phyloP scores from a whole-genome alignment of 805 yeast species.

The Kuraishia borneana region DNA sequence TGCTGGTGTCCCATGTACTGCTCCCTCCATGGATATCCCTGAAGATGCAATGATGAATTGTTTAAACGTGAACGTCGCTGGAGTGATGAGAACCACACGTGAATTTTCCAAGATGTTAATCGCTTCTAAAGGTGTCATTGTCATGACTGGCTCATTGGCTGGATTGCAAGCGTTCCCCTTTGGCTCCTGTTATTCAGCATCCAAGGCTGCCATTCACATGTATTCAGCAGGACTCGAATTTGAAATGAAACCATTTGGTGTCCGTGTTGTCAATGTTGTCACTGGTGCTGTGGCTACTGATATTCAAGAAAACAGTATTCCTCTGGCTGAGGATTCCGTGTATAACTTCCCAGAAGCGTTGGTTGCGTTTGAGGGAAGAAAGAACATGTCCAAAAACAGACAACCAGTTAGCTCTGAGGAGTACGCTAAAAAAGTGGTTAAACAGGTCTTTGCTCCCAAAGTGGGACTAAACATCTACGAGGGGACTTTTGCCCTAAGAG shows the following conservation, averaged over 20 bases:
- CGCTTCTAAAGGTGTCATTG: conserved; percentile 22
- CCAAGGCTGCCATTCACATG: conserved; percentile 27
- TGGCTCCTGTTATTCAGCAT: conserved; percentile 20
- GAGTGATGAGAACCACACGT: conserved; percentile 24
- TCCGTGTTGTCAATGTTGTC: conserved; percentile 24
- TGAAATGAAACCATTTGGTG: conserved; percentile 27
- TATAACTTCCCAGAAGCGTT: neutral
- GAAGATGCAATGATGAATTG: neutral
- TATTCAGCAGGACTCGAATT: conserved; percentile 21
- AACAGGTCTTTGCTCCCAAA: conserved; percentile 7
- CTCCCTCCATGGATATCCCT: neutral
- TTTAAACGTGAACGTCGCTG: conserved; percentile 26
- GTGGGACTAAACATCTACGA: conserved; percentile 43
- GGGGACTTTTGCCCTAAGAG: conserved; percentile 27
- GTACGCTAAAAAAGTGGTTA: neutral
- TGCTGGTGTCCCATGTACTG: conserved; percentile 25
- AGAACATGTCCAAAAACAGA: neutral
- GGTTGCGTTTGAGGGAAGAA: neutral
- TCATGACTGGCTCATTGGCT: conserved; percentile 26
- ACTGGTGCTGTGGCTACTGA: conserved; percentile 29
- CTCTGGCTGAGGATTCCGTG: neutral
- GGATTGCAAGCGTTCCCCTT: conserved; percentile 22
- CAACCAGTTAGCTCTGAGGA: neutral
- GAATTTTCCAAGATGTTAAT: conserved; percentile 20
- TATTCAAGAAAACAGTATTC: neutral